Percentiles rank a stretch among this genome's conserved stretches.
Evolutionary conservation across 129 eudicot genomes (phyloP).

Genomic region (Oenanthe sinensis): DNA sequence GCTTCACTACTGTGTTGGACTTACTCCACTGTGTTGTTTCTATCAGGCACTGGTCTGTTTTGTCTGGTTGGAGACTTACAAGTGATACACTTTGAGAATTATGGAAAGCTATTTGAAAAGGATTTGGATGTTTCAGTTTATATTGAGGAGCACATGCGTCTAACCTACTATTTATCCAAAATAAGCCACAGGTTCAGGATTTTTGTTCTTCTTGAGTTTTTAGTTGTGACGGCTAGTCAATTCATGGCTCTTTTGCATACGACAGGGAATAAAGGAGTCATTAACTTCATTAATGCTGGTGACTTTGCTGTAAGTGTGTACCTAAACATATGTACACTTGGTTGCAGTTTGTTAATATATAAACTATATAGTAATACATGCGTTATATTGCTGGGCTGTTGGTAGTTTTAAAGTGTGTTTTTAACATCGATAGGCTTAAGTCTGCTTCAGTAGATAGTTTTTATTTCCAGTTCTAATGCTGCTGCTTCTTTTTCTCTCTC

Average conservation of each 20-base stretch:
- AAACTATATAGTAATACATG: background rate
- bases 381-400: background rate
- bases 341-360: background rate
- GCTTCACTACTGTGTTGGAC: constrained; percentile 37
- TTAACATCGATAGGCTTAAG: background rate
- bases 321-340: background rate
- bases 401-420: background rate
- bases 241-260: constrained; percentile 39
- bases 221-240: constrained; percentile 36
- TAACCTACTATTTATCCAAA: constrained; percentile 37
- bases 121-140: constrained; percentile 45
- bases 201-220: constrained; percentile 43
- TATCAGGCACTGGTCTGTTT: constrained; percentile 37
- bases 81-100: constrained; percentile 49
- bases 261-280: constrained; percentile 31
- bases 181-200: constrained; percentile 59
- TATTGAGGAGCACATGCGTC: constrained; percentile 48
- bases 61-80: constrained; percentile 47
- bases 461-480: background rate
- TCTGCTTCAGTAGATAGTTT: background rate
- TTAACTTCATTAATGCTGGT: constrained; percentile 49
- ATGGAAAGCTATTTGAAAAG: constrained; percentile 37
- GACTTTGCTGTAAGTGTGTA: constrained; percentile 45
- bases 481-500: background rate
- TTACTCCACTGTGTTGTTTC: constrained; percentile 28